These are phyloP conservation scores for Colletotrichum camelliae DNA, from an alignment of 2,329 filamentous ascomycete species.

Conservation along the genomic window DNA sequence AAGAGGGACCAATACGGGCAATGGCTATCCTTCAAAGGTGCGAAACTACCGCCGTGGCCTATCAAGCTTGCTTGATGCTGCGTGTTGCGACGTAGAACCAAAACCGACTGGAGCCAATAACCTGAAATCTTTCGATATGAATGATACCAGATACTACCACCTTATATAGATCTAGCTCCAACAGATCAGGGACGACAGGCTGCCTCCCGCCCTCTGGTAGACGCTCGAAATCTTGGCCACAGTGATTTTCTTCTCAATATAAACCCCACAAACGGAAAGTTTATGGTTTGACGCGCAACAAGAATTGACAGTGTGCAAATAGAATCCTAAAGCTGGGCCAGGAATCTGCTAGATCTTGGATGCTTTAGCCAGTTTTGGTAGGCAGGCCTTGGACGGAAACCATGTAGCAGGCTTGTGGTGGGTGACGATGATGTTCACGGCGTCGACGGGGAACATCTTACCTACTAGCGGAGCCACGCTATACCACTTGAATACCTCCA, in stretches of 20 bases:
- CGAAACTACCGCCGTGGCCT: no score
- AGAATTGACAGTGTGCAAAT: neutral
- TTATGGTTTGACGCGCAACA: no score
- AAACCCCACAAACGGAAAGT: neutral
- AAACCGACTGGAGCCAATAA: no score
- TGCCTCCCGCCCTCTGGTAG: neutral
- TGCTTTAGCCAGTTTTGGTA: neutral
- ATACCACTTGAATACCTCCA: neutral
- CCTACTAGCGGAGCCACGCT: neutral
- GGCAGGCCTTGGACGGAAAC: neutral
- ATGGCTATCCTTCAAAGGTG: no score
- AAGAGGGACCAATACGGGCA: no score
- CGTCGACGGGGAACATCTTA: neutral
- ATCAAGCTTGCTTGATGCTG: no score
- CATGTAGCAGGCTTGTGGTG: neutral
- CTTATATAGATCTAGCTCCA: neutral
- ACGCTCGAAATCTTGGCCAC: neutral
- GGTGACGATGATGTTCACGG: neutral
- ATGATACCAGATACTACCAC: no score
- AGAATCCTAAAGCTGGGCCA: neutral
- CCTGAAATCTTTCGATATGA: no score
- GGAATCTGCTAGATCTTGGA: neutral
- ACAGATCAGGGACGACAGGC: fast-evolving
- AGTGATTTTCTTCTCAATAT: neutral
- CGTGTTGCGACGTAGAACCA: no score